These are phyloP conservation scores for Picochlorum sp. DNA, from an alignment of 139 green algal species.

Conservation along the genomic window DNA sequence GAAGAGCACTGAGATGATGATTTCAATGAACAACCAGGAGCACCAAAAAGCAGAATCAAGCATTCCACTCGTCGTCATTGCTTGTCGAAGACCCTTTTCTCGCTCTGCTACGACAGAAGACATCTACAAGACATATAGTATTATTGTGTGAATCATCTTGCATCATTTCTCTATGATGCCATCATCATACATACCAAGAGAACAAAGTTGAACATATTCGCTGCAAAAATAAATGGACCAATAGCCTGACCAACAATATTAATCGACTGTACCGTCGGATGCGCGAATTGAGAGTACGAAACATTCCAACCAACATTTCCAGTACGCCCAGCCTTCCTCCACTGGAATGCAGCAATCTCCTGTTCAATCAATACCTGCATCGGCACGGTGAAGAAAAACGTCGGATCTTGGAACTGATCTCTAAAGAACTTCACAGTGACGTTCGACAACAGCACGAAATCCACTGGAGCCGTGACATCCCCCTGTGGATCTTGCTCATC, in stretches of 20 bases:
- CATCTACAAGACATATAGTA: conserved; percentile 29
- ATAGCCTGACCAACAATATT: conserved; percentile 61
- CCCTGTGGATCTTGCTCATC: not conserved
- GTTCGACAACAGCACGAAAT: conserved; percentile 81
- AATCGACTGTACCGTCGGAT: conserved; percentile 57
- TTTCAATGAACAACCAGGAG: conserved; percentile 59
- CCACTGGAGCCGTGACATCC: conserved; percentile 6
- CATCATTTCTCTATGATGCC: not conserved
- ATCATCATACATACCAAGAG: conserved; percentile 8
- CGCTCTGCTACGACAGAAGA: conserved; percentile 57
- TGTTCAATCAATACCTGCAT: conserved; percentile 69
- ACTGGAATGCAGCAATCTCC: conserved; percentile 49
- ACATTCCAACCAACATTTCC: conserved; percentile 41
- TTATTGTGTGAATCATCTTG: not conserved
- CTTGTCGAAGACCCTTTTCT: conserved; percentile 60
- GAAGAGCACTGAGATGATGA: conserved; percentile 34
- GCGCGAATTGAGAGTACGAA: conserved; percentile 52
- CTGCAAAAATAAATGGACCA: conserved; percentile 84
- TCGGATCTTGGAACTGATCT: conserved; percentile 57
- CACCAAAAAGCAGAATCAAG: conserved; percentile 78
- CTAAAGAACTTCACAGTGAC: conserved; percentile 70
- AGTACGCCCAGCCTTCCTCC: conserved; percentile 7
- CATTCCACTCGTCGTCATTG: conserved; percentile 85
- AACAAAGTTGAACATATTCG: conserved; percentile 88
- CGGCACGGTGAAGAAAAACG: conserved; percentile 66